Conservation (phyloP, 1,284 basidiomycete species). For the Sporisorium graminicola region DNA sequence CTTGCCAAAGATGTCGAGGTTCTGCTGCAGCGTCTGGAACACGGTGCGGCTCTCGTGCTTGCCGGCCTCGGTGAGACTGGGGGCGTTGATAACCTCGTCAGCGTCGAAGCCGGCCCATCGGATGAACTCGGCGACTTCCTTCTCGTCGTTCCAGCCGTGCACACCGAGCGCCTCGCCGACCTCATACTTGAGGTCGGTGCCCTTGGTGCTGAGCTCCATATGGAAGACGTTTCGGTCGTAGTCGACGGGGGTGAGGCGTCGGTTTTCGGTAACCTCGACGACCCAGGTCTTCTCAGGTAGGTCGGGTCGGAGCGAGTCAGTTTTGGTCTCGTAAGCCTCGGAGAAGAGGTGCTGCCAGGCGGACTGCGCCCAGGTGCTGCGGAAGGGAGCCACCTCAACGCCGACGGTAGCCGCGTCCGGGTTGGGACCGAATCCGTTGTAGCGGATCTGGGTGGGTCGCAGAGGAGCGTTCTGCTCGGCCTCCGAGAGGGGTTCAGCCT, state of each 20-base stretch:
- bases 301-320: slow-evolving; percentile 77
- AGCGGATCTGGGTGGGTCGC: slow-evolving; percentile 59
- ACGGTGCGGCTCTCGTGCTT: slow-evolving; percentile 83
- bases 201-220: slow-evolving; percentile 91
- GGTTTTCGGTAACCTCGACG: slow-evolving; percentile 92
- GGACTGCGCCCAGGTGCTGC: slow-evolving; percentile 65
- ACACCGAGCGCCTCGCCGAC: slow-evolving; percentile 97
- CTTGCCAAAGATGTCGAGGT: slow-evolving; percentile 94
- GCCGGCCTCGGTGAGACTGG: slow-evolving; percentile 72
- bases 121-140: slow-evolving; percentile 90
- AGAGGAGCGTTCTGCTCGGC: slow-evolving; percentile 54
- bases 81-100: slow-evolving; percentile 83
- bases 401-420: slow-evolving; percentile 54
- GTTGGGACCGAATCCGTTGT: slow-evolving; percentile 62
- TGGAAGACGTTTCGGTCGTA: slow-evolving; percentile 99
- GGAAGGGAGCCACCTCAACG: slow-evolving; percentile 45
- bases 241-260: slow-evolving; percentile 89
- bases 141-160: slow-evolving; percentile 95
- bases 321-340: slow-evolving; percentile 66
- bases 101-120: slow-evolving; percentile 90
- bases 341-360: slow-evolving; percentile 69
- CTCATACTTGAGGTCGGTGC: slow-evolving; percentile 92
- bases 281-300: slow-evolving; percentile 90
- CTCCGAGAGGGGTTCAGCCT: slow-evolving; percentile 58
- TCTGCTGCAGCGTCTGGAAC: slow-evolving; percentile 94